These are phyloP conservation scores for Diaporthe eres DNA, from an alignment of 2,329 filamentous ascomycete genomes.

Conservation along the genomic window DNA sequence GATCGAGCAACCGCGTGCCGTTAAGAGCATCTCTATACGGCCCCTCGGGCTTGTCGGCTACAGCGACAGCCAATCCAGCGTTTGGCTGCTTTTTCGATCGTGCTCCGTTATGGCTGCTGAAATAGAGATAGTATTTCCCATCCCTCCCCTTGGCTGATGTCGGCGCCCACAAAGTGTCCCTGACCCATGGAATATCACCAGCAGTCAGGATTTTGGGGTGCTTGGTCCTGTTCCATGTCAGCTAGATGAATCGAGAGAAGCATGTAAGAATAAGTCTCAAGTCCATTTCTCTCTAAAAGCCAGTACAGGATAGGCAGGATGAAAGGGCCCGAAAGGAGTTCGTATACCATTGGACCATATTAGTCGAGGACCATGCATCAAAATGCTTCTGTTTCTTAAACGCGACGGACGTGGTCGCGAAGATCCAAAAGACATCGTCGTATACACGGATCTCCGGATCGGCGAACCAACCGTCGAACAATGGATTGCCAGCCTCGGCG, in stretches of 20 bases:
- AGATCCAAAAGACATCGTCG: constrained; percentile 61
- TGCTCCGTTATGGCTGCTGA: constrained; percentile 61
- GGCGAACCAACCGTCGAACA: constrained; percentile 53
- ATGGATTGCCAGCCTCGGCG: not conserved
- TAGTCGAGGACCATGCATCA: constrained; percentile 63
- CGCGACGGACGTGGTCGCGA: constrained; percentile 59
- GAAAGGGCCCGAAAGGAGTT: constrained; percentile 41
- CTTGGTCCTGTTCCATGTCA: not conserved
- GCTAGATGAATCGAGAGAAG: too few species aligned
- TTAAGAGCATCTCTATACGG: constrained; percentile 10
- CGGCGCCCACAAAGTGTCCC: constrained; percentile 62
- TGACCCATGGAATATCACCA: constrained; percentile 57
- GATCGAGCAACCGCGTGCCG: constrained; percentile 10
- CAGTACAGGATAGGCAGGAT: not conserved
- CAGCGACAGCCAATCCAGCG: constrained; percentile 58
- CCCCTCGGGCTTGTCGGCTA: constrained; percentile 50
- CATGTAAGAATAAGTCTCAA: too few species aligned
- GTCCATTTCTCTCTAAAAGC: not conserved
- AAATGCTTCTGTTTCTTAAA: constrained; percentile 63
- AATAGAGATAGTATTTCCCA: constrained; percentile 64
- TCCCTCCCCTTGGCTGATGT: constrained; percentile 55
- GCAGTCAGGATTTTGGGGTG: constrained; percentile 55
- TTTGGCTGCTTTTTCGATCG: constrained; percentile 50
- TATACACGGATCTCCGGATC: constrained; percentile 64
- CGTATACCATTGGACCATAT: constrained; percentile 63